phyloP scores from a whole-genome alignment of 495 filamentous ascomycete genomes.

The Poronia punctata region DNA sequence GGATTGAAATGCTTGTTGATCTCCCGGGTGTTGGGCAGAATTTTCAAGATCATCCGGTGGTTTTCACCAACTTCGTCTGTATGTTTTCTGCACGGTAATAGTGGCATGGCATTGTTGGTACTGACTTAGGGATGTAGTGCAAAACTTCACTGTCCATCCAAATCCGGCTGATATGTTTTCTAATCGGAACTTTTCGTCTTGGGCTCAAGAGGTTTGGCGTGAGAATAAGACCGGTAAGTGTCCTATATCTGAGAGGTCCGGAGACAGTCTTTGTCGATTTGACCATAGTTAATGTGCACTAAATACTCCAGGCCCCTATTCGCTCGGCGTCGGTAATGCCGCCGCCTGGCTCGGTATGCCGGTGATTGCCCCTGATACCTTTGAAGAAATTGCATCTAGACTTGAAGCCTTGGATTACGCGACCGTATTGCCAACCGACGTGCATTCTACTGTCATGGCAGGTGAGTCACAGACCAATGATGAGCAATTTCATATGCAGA shows the following conservation, averaged over 20 bases:
- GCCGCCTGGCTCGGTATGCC: conserved; percentile 41
- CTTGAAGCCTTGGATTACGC: conserved; percentile 32
- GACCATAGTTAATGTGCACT: neutral
- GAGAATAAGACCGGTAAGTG: conserved; percentile 31
- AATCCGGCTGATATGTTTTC: conserved; percentile 26
- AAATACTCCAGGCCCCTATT: conserved; percentile 26
- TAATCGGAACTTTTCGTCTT: conserved; percentile 32
- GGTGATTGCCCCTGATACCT: conserved; percentile 33
- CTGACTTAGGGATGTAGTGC: conserved; percentile 18
- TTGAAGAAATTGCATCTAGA: conserved; percentile 24
- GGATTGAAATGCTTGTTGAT: conserved; percentile 42
- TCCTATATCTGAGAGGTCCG: neutral
- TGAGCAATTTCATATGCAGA: neutral
- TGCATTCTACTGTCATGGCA: conserved; percentile 32
- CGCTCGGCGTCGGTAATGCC: conserved; percentile 36
- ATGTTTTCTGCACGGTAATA: conserved; percentile 2
- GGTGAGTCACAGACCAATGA: conserved; percentile 9
- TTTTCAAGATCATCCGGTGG: conserved; percentile 50
- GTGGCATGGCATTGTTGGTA: neutral
- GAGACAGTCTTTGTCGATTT: too few relatives aligned
- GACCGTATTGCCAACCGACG: conserved; percentile 27
- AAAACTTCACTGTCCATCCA: conserved; percentile 26
- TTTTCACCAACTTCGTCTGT: conserved; percentile 26
- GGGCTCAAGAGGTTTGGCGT: conserved; percentile 28
- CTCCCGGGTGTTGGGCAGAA: conserved; percentile 53